Base-by-base conservation (phyloP, 768 basidiomycete species). In the Mycena crocata region DNA sequence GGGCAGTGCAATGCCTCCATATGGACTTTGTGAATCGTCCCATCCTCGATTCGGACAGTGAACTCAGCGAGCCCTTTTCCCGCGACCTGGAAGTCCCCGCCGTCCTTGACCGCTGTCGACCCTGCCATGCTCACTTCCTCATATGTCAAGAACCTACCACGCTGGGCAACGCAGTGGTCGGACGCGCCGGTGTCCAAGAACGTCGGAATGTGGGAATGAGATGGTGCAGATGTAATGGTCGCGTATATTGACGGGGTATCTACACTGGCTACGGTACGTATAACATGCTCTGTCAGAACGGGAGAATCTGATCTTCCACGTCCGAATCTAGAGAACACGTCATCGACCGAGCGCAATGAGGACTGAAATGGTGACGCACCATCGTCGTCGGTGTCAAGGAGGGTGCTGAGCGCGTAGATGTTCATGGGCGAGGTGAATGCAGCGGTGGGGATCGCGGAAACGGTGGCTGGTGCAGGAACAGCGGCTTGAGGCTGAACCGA, bases 241-340 rank as follows among this genome's bases (percentile, higher is more conserved):
- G 44, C 44, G n/a, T 45, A 45, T 45, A 45, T 45, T 50, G 59
- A 50, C 9, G 37, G 59, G 14, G 49, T 28, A 14, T 23, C 24
- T 64, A 64, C 54, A 49, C 48, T 46, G 17, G 28, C 19, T 63
- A 67, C 44, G 34, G 48, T 62, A 63, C 65, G 54, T 45, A 23
- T 57, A 62, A 63, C 56, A 34, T 12, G 30, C 35, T 45, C 60
- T 6, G 56, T 54, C 44, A 66, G 45, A 66, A 66, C 23, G 64
- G 64, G 31, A 66, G 42, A n/a, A 55, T 19, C 65, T 66, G 57
- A 46, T 31, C 45, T 39, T 54, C 52, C 39, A 66, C 57, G 37
- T 66, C 48, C 42, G 34, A 48, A 39, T 46, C 58, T 61, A 49
- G 39, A 37, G 28, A 50, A 17, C 31, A 26, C 26, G 45, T 67